Percentiles rank a stretch among this genome's conserved stretches.
phyloP scores from a whole-genome alignment of 139 green algal species.

The Closterium sp. region DNA sequence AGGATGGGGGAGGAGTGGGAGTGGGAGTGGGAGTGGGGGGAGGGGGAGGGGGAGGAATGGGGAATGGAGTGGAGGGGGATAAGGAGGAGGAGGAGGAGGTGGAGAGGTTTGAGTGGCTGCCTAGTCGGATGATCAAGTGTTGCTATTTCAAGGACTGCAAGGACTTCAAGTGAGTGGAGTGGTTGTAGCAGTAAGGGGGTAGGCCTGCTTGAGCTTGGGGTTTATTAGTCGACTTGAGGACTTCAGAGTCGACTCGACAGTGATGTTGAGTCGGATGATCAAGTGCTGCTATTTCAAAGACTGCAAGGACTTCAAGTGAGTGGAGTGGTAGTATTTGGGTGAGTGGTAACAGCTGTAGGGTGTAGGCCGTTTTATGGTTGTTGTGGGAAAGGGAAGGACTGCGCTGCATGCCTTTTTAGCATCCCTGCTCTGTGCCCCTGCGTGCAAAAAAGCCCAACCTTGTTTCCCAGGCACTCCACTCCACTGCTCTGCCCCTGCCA shows the following conservation, averaged over 20 bases:
- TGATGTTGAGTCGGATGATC: conserved; percentile 36
- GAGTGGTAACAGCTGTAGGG: too few relatives aligned
- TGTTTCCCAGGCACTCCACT: too few relatives aligned
- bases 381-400: too few relatives aligned
- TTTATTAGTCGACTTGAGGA: not conserved
- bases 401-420: too few relatives aligned
- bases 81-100: conserved; percentile 10
- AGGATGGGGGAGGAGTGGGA: not conserved
- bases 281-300: conserved; percentile 37
- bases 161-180: conserved; percentile 37
- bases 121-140: conserved; percentile 24
- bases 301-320: conserved; percentile 42
- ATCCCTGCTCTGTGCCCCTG: too few relatives aligned
- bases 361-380: too few relatives aligned
- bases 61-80: conserved; percentile 9
- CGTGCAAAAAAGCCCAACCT: too few relatives aligned
- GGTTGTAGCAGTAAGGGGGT: too few relatives aligned
- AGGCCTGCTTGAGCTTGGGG: too few relatives aligned
- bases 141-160: conserved; percentile 47
- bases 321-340: too few relatives aligned
- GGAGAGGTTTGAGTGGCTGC: conserved; percentile 46
- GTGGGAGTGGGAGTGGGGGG: not conserved
- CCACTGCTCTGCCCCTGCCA: too few relatives aligned
- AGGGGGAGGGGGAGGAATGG: not conserved
- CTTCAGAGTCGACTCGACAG: too few relatives aligned